Conservation (phyloP, 805 yeast genomes). For the Maudiozyma bulderi region DNA sequence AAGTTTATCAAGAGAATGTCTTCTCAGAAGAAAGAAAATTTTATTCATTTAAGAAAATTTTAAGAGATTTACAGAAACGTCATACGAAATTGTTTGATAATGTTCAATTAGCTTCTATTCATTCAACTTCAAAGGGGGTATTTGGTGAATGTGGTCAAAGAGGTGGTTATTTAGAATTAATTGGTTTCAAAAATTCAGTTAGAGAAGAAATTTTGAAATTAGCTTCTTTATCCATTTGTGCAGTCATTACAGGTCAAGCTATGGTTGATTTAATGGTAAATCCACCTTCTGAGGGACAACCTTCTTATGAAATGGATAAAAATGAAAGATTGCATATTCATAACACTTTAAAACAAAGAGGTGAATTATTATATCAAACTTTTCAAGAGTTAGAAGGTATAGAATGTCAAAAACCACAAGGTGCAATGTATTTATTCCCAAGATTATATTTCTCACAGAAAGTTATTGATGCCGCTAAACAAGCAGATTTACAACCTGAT, state of each 20-base stretch:
- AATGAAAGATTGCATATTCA: slow-evolving; percentile 57
- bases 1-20: slow-evolving; percentile 91
- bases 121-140: slow-evolving; percentile 96
- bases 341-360: slow-evolving; percentile 51
- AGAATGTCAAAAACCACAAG: slow-evolving; percentile 78
- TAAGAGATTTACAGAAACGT: slow-evolving; percentile 49
- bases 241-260: slow-evolving; percentile 92
- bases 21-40: slow-evolving; percentile 61
- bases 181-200: slow-evolving; percentile 66
- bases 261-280: slow-evolving; percentile 83
- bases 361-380: slow-evolving; percentile 56
- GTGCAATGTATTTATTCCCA: slow-evolving; percentile 97
- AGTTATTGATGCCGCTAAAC: slow-evolving; percentile 52
- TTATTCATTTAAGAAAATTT: slow-evolving; percentile 70
- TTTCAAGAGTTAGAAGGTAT: slow-evolving; percentile 74
- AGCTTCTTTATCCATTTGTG: slow-evolving; percentile 86
- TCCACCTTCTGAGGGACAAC: slow-evolving; percentile 79
- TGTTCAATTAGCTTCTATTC: slow-evolving; percentile 86
- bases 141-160: slow-evolving; percentile 99
- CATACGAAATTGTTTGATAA: slow-evolving; percentile 47
- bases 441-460: slow-evolving; percentile 53
- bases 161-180: slow-evolving; percentile 95
- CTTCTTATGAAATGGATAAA: slow-evolving; percentile 57
- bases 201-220: slow-evolving; percentile 65
- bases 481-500: slow-evolving; percentile 54